Base-by-base conservation (phyloP, 2,329 filamentous ascomycete genomes). In the Colletotrichum viniferum region DNA sequence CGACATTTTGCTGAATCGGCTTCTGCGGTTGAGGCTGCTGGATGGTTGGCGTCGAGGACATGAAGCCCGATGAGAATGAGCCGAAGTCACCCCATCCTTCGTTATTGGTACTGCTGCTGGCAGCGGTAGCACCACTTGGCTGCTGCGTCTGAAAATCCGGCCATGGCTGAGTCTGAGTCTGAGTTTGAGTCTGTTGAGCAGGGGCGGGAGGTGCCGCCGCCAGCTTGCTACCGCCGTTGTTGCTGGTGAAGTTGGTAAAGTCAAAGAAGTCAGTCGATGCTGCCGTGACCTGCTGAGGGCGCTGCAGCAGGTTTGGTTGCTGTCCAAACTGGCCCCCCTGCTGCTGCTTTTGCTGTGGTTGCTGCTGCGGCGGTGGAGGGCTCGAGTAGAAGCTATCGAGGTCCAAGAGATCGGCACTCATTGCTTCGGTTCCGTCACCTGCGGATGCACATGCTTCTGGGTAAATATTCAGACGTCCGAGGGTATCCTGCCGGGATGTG, bases 401-500 rank as follows among this genome's bases (percentile, higher is more conserved):
- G 78, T 91, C 91, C 80, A 93, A 91, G 73, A 93, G 88, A 82
- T 93, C 91, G 77, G 91, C 90, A 78, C 92, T 93, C 91, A 93
- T 93, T 76, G 43, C 73, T 63, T 68, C 70, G 48, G 81, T 74
- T 66, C 69, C 16, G 43, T 73, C 69, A 76, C 38, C 76, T 72
- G 26, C 58, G 48, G 34, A 67, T 65, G 38, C 52, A 64, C 68
- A 75, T 76, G 63, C 72, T 76, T 72, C 26, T 61, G 38, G 43
- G n/a, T 9, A 21, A 18, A 30, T 10, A 18, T 10, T 32, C 30
- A 63, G 24, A 24, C 43, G 32, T 24, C 43, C 34, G 32, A 58
- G 13, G 34, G 24, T 21, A 13, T 69, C 38, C 34, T 67, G 30
- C 58, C 56, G 18, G 26, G 28, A 56, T 48, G 48, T 62, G 12